Evolutionary conservation across 2,329 filamentous ascomycete species (phyloP).

Genomic region (Monilinia polystroma): DNA sequence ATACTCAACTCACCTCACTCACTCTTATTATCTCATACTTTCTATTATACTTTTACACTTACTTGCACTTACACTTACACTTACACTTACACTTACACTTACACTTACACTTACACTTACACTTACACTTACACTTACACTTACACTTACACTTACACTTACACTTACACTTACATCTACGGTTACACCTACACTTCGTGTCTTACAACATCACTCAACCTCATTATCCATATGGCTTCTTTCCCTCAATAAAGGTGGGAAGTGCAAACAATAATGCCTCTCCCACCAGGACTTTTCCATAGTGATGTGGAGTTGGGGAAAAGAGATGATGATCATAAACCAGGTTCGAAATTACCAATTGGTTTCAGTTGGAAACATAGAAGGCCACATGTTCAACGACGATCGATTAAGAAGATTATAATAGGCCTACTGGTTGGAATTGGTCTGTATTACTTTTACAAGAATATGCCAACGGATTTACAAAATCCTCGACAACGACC

Average conservation of each 20-base stretch:
- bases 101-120: no score
- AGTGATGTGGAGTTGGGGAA: conserved; percentile 64
- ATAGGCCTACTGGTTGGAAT: conserved; percentile 49
- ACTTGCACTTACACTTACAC: no score
- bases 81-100: no score
- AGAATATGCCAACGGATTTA: conserved; percentile 58
- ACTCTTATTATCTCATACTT: no score
- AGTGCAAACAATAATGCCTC: conserved; percentile 40
- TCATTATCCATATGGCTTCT: conserved; percentile 31
- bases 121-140: no score
- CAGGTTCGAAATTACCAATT: conserved; percentile 37
- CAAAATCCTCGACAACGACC: conserved; percentile 38
- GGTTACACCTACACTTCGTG: not conserved
- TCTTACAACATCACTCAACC: not conserved
- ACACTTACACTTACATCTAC: no score
- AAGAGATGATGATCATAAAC: conserved; percentile 61
- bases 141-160: no score
- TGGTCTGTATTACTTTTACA: conserved; percentile 62
- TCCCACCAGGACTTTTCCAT: conserved; percentile 46
- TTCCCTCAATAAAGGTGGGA: conserved; percentile 29
- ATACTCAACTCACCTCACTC: no score
- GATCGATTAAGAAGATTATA: conserved; percentile 50
- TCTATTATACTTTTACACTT: no score
- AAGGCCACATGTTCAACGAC: conserved; percentile 50
- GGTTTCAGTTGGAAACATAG: conserved; percentile 39